These are phyloP conservation scores for Alternaria panax DNA, from an alignment of 2,329 filamentous ascomycete genomes.

Conservation along the genomic window DNA sequence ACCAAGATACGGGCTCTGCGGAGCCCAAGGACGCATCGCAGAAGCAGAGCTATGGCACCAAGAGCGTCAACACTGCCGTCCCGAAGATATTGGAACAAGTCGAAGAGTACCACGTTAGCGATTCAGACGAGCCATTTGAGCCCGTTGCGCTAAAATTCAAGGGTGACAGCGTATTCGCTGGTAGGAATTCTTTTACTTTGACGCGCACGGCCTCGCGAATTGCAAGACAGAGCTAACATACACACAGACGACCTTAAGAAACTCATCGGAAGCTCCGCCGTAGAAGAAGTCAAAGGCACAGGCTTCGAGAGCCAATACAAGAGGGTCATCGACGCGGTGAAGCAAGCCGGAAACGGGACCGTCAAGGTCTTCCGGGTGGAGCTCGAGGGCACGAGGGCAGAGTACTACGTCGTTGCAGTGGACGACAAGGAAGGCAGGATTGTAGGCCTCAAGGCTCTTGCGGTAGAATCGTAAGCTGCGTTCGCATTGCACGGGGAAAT, in stretches of 20 bases:
- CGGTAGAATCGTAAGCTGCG: conserved; percentile 66
- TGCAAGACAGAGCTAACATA: conserved; percentile 15
- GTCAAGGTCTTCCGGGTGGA: conserved; percentile 78
- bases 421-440: conserved; percentile 66
- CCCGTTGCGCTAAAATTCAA: conserved; percentile 73
- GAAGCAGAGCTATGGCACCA: conserved; percentile 42
- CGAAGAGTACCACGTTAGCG: conserved; percentile 75
- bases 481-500: not conserved
- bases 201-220: not conserved
- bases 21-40: conserved; percentile 31
- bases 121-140: conserved; percentile 86
- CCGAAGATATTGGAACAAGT: conserved; percentile 56
- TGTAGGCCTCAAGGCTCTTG: conserved; percentile 79
- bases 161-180: conserved; percentile 65
- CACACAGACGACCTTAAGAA: conserved; percentile 71
- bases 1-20: conserved; percentile 64
- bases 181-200: conserved; percentile 36
- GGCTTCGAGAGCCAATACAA: conserved; percentile 80
- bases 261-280: conserved; percentile 67
- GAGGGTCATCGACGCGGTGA: conserved; percentile 72
- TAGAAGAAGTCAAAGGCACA: conserved; percentile 71
- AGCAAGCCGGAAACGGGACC: conserved; percentile 69
- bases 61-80: conserved; percentile 61
- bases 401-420: conserved; percentile 81
- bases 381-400: conserved; percentile 67